phyloP scores from a whole-genome alignment of 331 rosid species.

The Prunus yedoensis region DNA sequence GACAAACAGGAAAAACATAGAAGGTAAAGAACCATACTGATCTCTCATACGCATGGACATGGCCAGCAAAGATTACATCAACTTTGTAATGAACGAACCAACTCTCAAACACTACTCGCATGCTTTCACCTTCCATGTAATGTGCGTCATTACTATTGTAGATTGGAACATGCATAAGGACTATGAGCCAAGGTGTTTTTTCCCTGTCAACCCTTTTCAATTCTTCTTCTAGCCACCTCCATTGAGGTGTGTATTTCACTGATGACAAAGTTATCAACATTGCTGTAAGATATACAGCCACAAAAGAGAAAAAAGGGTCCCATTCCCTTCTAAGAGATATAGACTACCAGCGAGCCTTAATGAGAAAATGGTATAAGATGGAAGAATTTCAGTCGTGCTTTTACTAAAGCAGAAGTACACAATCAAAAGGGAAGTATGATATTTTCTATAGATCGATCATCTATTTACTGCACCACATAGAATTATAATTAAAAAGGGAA shows the following conservation, averaged over 20 bases:
- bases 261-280: slow-evolving; percentile 6
- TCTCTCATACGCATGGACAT: slow-evolving; percentile 59
- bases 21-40: slow-evolving; percentile 33
- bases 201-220: slow-evolving; percentile 40
- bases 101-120: slow-evolving; percentile 30
- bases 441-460: too few species aligned
- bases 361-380: too few species aligned
- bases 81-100: slow-evolving; percentile 39
- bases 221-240: slow-evolving; percentile 40
- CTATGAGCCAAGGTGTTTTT: slow-evolving; percentile 55
- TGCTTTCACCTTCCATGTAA: slow-evolving; percentile 54
- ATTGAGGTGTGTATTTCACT: slow-evolving; percentile 58
- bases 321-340: not conserved
- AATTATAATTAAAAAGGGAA: too few species aligned
- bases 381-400: too few species aligned
- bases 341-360: not conserved
- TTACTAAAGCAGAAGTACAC: too few species aligned
- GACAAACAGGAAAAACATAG: not conserved
- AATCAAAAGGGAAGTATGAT: too few species aligned
- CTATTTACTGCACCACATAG: too few species aligned
- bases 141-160: slow-evolving; percentile 48
- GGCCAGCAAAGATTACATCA: slow-evolving; percentile 56
- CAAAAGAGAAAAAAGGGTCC: not conserved
- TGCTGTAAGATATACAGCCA: not conserved
- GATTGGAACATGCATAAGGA: slow-evolving; percentile 48